Percentiles rank a stretch among this genome's conserved stretches.
Evolutionary conservation across 2,329 filamentous ascomycete genomes (phyloP).

Genomic region (Colletotrichum falcatum): DNA sequence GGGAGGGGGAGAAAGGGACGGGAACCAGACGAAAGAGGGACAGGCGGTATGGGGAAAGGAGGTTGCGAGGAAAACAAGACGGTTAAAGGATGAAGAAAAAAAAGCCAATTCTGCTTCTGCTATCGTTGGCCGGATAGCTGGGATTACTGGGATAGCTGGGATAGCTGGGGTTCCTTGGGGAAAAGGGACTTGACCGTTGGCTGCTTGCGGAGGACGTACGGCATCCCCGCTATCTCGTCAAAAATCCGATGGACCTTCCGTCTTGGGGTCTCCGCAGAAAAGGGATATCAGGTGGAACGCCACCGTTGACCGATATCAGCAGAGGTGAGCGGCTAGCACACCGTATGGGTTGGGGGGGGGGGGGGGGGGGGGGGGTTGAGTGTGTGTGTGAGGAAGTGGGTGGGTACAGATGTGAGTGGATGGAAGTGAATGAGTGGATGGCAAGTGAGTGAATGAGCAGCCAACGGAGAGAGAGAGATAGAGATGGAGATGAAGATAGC

Average conservation of each 20-base stretch:
- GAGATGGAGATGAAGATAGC: background rate
- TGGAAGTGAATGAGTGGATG: background rate
- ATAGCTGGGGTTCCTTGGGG: background rate
- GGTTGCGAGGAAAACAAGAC: background rate
- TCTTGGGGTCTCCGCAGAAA: background rate
- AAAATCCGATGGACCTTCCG: conserved; percentile 30
- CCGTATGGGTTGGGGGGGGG: background rate
- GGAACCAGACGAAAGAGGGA: background rate
- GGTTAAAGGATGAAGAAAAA: conserved; percentile 11
- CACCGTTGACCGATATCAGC: conserved; percentile 11
- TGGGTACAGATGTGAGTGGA: background rate
- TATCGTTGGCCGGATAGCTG: conserved; percentile 18
- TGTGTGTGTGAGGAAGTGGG: background rate
- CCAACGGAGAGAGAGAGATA: background rate
- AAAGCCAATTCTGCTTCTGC: background rate
- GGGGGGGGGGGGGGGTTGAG: background rate
- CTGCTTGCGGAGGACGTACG: conserved; percentile 20
- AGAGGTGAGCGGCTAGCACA: background rate
- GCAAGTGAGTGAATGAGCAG: background rate
- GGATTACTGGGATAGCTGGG: background rate
- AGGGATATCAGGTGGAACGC: conserved; percentile 23
- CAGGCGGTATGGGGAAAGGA: background rate
- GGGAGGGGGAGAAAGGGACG: background rate
- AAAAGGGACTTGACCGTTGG: background rate
- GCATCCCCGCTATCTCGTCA: conserved; percentile 38